These are phyloP conservation scores for Fusarium solani-melongenae DNA, from an alignment of 2,329 filamentous ascomycete species.

Conservation along the genomic window DNA sequence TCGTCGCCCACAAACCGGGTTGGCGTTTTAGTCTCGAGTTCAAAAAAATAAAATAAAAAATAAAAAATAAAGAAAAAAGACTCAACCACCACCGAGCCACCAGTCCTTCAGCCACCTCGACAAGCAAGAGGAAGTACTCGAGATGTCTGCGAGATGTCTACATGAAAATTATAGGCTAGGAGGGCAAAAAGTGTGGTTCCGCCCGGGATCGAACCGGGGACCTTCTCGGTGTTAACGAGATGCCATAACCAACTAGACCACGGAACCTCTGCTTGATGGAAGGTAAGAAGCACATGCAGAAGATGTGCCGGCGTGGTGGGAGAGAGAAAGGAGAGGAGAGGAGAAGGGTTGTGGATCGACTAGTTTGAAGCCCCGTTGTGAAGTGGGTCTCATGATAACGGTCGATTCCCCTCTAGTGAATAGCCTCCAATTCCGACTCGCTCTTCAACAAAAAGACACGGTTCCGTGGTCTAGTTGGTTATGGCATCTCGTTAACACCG, in stretches of 20 bases:
- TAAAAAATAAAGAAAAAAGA: too few relatives aligned
- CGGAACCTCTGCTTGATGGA: constrained; percentile 25
- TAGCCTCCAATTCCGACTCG: neutral
- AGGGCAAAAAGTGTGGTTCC: constrained; percentile 31
- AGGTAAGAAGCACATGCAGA: neutral
- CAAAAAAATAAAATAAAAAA: too few relatives aligned
- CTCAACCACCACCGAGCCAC: neutral
- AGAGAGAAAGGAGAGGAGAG: neutral
- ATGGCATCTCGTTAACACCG: constrained; percentile 44
- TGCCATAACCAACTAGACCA: constrained; percentile 45
- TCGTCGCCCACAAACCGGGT: neutral
- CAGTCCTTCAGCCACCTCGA: neutral
- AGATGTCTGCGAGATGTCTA: neutral
- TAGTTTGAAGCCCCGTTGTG: neutral
- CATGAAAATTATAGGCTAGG: neutral
- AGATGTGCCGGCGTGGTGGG: neutral
- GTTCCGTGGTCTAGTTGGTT: constrained; percentile 44
- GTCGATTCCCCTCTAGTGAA: neutral
- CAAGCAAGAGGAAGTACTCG: neutral
- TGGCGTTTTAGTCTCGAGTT: neutral
- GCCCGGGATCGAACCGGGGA: constrained; percentile 44
- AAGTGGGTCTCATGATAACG: neutral
- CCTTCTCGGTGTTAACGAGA: constrained; percentile 44
- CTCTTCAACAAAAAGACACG: neutral
- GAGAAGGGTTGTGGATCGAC: neutral